A percentile compares a stretch with the other conserved stretches of the same genome.
phyloP scores from a whole-genome alignment of 305 asterid genomes.

The Nicotiana rustica region DNA sequence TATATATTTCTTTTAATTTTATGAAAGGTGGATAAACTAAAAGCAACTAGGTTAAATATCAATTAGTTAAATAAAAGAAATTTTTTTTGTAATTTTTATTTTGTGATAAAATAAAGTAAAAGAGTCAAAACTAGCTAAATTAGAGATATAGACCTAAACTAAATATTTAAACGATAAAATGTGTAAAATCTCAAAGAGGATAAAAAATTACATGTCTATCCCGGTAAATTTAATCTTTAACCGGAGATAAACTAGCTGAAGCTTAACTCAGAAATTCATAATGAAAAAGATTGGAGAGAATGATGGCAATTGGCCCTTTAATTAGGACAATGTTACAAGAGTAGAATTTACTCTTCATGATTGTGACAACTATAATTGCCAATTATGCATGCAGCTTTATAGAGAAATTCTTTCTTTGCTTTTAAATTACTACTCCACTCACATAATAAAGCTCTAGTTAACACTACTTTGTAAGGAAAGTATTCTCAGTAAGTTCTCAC shows the following conservation, averaged over 20 bases:
- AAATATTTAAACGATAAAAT: no score
- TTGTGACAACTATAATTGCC: not conserved
- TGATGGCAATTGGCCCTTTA: not conserved
- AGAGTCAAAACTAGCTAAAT: no score
- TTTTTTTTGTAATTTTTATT: no score
- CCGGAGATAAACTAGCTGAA: not conserved
- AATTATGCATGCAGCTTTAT: not conserved
- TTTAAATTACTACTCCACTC: constrained; percentile 5
- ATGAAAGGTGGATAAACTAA: no score
- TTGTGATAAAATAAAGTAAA: no score
- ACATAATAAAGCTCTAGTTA: not conserved
- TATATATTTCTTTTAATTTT: no score
- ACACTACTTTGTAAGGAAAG: not conserved
- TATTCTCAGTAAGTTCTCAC: not conserved
- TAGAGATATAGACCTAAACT: no score
- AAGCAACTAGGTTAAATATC: no score
- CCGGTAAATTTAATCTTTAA: not conserved
- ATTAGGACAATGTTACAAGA: not conserved
- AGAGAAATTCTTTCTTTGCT: not conserved
- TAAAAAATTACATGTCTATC: no score
- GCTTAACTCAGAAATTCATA: not conserved
- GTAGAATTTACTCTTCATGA: constrained; percentile 29
- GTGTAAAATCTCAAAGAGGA: no score
- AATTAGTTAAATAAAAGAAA: no score
- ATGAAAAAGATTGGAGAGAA: not conserved